phyloP scores from a whole-genome alignment of 192 early-diverging fungal genomes.

The Coemansia sp. region DNA sequence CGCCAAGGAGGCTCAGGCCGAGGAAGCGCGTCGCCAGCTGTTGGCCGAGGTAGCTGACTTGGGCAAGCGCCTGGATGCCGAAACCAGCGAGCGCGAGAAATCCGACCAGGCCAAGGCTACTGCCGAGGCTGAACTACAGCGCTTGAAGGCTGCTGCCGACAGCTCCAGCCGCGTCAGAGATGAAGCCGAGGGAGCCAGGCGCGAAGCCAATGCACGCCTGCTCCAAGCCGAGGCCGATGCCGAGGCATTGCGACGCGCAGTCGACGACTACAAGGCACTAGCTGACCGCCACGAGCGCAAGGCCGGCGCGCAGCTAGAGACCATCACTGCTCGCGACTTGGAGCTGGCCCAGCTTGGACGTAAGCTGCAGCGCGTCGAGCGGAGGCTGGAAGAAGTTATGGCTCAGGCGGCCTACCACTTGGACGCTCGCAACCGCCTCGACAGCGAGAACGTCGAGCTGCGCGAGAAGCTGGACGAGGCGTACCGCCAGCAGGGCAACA shows the following conservation, averaged over 20 bases:
- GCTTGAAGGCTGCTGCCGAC: slow-evolving; percentile 56
- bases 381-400: slow-evolving; percentile 66
- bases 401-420: slow-evolving; percentile 68
- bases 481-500: slow-evolving; percentile 56
- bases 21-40: slow-evolving; percentile 69
- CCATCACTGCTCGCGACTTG: slow-evolving; percentile 62
- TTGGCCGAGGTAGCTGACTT: slow-evolving; percentile 57
- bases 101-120: slow-evolving; percentile 59
- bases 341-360: slow-evolving; percentile 60
- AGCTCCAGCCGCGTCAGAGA: slow-evolving; percentile 62
- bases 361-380: slow-evolving; percentile 63
- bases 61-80: slow-evolving; percentile 60
- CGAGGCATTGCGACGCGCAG: slow-evolving; percentile 47
- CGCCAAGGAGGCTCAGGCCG: slow-evolving; percentile 69
- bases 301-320: slow-evolving; percentile 60
- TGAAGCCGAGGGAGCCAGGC: slow-evolving; percentile 65
- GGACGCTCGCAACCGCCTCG: slow-evolving; percentile 61
- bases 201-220: slow-evolving; percentile 56
- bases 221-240: slow-evolving; percentile 63
- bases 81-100: slow-evolving; percentile 57
- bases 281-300: slow-evolving; percentile 71
- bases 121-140: slow-evolving; percentile 64
- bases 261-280: slow-evolving; percentile 65
- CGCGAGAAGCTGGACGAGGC: slow-evolving; percentile 60
- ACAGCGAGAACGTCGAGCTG: slow-evolving; percentile 61